These are phyloP conservation scores for Eutypa lata DNA, from an alignment of 2,329 filamentous ascomycete genomes.

Conservation along the genomic window DNA sequence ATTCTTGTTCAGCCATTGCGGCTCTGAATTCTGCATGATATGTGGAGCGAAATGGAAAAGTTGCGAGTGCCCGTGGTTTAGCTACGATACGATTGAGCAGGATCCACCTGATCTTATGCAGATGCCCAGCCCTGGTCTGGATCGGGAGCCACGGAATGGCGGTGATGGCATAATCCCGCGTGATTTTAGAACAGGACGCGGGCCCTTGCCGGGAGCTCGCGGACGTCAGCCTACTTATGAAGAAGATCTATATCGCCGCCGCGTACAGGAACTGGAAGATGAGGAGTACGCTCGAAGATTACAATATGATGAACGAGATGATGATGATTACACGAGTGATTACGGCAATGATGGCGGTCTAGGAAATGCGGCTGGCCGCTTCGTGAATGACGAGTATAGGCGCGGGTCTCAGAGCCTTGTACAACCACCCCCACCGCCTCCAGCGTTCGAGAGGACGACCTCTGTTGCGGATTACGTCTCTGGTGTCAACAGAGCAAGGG, in stretches of 20 bases:
- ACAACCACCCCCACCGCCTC: slow-evolving; percentile 31
- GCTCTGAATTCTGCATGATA: slow-evolving; percentile 82
- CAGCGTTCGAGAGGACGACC: slow-evolving; percentile 32
- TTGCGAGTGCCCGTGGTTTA: slow-evolving; percentile 81
- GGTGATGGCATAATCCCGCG: slow-evolving; percentile 17
- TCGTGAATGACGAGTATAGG: slow-evolving; percentile 60
- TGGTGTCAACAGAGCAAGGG: slow-evolving; percentile 41
- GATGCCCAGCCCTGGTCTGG: slow-evolving; percentile 37
- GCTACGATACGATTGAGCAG: slow-evolving; percentile 52
- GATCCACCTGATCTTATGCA: slow-evolving; percentile 55
- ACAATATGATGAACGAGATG: slow-evolving; percentile 28
- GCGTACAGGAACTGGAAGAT: slow-evolving; percentile 45
- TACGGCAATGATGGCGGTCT: slow-evolving; percentile 38
- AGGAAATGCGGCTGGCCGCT: slow-evolving; percentile 53
- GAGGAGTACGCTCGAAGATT: slow-evolving; percentile 37
- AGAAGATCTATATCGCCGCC: slow-evolving; percentile 44
- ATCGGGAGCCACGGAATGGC: slow-evolving; percentile 32
- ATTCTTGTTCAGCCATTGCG: slow-evolving; percentile 57
- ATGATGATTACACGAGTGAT: slow-evolving; percentile 36
- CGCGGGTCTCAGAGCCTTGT: slow-evolving; percentile 35
- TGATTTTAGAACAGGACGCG: slow-evolving; percentile 26
- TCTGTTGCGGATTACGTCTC: slow-evolving; percentile 40
- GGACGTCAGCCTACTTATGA: slow-evolving; percentile 38
- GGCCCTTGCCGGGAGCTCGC: slow-evolving; percentile 21
- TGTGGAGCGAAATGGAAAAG: slow-evolving; percentile 80